Conservation (phyloP, 768 basidiomycete genomes). For the Chalciporus chontae region DNA sequence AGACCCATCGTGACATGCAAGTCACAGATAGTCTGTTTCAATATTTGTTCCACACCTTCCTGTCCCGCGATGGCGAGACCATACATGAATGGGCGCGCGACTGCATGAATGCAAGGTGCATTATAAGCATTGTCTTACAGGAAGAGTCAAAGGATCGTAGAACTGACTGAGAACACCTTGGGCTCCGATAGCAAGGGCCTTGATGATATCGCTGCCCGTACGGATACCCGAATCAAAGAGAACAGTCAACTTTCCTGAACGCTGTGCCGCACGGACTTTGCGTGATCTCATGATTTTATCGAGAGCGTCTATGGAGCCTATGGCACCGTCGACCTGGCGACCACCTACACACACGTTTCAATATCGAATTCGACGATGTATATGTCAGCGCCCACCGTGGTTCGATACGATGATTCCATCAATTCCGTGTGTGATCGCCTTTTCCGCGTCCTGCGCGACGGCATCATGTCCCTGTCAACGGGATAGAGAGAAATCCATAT, state of each 20-base stretch:
- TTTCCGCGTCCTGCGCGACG: slow-evolving; percentile 42
- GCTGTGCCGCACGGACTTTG: slow-evolving; percentile 55
- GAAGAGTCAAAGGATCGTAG: background rate
- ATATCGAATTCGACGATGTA: background rate
- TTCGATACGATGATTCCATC: slow-evolving; percentile 49
- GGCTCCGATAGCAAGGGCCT: slow-evolving; percentile 83
- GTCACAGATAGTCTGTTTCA: slow-evolving; percentile 66
- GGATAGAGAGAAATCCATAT: background rate
- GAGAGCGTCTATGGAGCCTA: slow-evolving; percentile 71
- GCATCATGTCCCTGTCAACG: background rate
- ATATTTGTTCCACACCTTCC: slow-evolving; percentile 70
- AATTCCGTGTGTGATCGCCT: slow-evolving; percentile 41
- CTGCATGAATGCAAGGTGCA: slow-evolving; percentile 30
- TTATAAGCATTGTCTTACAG: background rate
- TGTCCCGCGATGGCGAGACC: slow-evolving; percentile 69
- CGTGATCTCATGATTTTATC: slow-evolving; percentile 64
- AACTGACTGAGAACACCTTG: slow-evolving; percentile 71
- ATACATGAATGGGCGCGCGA: slow-evolving; percentile 74
- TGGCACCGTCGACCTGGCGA: slow-evolving; percentile 76
- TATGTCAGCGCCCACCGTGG: slow-evolving; percentile 23
- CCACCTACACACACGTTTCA: slow-evolving; percentile 47
- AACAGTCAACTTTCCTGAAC: slow-evolving; percentile 59
- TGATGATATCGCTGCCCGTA: slow-evolving; percentile 78
- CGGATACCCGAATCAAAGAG: slow-evolving; percentile 74
- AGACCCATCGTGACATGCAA: slow-evolving; percentile 63